Evolutionary conservation across 2,329 filamentous ascomycete genomes (phyloP).

Genomic region (Lachnellula occidentalis): DNA sequence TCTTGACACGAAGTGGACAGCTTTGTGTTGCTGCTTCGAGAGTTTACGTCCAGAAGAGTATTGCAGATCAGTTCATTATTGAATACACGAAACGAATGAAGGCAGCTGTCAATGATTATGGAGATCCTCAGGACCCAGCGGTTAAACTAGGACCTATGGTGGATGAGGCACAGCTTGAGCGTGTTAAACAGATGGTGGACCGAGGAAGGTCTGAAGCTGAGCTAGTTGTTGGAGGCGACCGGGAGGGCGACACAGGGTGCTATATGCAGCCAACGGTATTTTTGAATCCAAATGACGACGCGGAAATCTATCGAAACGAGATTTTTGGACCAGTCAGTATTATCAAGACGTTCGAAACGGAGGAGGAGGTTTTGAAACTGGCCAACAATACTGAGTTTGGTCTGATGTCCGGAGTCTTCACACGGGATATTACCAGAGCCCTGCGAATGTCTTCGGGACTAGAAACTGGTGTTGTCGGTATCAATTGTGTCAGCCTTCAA

Average conservation of each 20-base stretch:
- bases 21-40: constrained; percentile 57
- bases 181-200: constrained; percentile 56
- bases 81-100: constrained; percentile 48
- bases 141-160: constrained; percentile 70
- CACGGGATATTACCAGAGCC: constrained; percentile 58
- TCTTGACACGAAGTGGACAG: constrained; percentile 48
- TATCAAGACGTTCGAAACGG: constrained; percentile 62
- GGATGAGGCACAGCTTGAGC: constrained; percentile 61
- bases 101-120: constrained; percentile 56
- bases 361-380: constrained; percentile 56
- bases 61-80: constrained; percentile 57
- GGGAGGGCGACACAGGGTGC: constrained; percentile 48
- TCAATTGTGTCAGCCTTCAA: constrained; percentile 4
- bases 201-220: constrained; percentile 61
- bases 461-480: constrained; percentile 43
- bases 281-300: constrained; percentile 42
- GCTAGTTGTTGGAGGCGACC: constrained; percentile 49
- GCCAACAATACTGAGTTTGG: constrained; percentile 61
- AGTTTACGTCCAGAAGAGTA: constrained; percentile 52
- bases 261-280: constrained; percentile 52
- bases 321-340: constrained; percentile 66
- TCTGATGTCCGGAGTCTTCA: constrained; percentile 53
- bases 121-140: constrained; percentile 59
- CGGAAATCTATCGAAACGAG: constrained; percentile 52
- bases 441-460: constrained; percentile 57